Evolutionary conservation across 2,329 filamentous ascomycete species (phyloP).

Genomic region (Colletotrichum caudatum): DNA sequence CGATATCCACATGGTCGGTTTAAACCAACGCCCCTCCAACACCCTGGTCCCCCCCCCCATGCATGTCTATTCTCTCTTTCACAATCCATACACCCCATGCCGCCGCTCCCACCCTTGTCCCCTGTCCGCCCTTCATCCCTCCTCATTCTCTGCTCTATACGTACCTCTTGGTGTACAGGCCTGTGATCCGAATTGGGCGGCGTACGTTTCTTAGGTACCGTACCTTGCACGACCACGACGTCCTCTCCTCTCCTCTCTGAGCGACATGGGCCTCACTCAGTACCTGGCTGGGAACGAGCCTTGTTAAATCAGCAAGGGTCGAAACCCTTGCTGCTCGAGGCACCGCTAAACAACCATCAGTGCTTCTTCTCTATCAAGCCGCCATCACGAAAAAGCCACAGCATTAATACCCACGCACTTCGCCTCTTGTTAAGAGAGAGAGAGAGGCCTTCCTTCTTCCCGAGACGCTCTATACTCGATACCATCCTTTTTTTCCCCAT

Average conservation of each 20-base stretch:
- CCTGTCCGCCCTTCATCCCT: neutral
- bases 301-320: slow-evolving; percentile 36
- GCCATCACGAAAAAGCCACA: slow-evolving; percentile 25
- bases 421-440: slow-evolving; percentile 7
- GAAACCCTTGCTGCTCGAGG: slow-evolving; percentile 30
- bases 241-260: neutral
- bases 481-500: neutral
- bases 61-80: slow-evolving; percentile 6
- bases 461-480: slow-evolving; percentile 16
- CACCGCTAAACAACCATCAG: slow-evolving; percentile 2
- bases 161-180: slow-evolving; percentile 26
- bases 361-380: slow-evolving; percentile 13
- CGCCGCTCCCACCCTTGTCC: neutral
- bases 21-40: slow-evolving; percentile 12
- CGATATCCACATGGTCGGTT: slow-evolving; percentile 38
- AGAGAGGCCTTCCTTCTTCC: neutral
- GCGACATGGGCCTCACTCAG: slow-evolving; percentile 23
- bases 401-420: slow-evolving; percentile 27
- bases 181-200: slow-evolving; percentile 19
- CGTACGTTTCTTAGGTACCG: slow-evolving; percentile 15
- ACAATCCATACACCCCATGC: slow-evolving; percentile 20
- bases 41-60: neutral
- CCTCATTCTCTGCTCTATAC: slow-evolving; percentile 13
- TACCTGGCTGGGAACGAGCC: neutral
- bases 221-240: slow-evolving; percentile 29